These are phyloP conservation scores for Entomortierella beljakovae DNA, from an alignment of 192 early-diverging fungal species.

Conservation along the genomic window DNA sequence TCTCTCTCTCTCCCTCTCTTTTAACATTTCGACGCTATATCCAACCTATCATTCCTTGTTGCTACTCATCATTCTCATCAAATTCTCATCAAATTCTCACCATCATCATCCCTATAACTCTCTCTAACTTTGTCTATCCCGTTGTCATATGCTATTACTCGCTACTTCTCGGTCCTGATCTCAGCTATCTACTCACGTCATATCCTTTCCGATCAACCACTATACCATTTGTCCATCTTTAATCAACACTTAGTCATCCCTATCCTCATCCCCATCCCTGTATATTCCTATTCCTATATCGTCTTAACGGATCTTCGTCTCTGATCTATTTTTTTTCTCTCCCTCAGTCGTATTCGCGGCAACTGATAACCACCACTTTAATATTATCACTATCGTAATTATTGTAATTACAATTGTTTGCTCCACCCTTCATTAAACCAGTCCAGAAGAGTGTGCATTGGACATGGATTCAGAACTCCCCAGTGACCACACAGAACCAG, in stretches of 20 bases:
- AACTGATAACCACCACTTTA: neutral
- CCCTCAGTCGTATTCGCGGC: neutral
- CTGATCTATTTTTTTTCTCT: too few relatives aligned
- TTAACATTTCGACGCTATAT: too few relatives aligned
- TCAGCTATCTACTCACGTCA: neutral
- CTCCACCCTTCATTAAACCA: neutral
- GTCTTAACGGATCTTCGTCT: neutral
- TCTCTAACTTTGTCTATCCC: neutral
- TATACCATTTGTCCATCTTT: too few relatives aligned
- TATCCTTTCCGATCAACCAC: neutral
- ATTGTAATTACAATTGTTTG: too few relatives aligned
- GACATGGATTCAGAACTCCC: slow-evolving; percentile 33
- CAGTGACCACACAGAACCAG: slow-evolving; percentile 17
- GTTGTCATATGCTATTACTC: neutral
- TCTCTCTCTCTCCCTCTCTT: slow-evolving; percentile 2
- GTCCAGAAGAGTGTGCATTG: slow-evolving; percentile 11
- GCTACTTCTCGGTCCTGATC: neutral
- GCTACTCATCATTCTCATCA: too few relatives aligned
- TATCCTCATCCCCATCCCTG: neutral
- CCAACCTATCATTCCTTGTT: too few relatives aligned
- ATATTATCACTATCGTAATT: too few relatives aligned
- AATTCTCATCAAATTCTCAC: neutral
- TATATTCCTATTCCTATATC: neutral
- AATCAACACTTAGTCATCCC: neutral
- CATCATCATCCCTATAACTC: neutral